Base-by-base conservation (phyloP, 164 flowering plant species). In the Sextonia rubra region DNA sequence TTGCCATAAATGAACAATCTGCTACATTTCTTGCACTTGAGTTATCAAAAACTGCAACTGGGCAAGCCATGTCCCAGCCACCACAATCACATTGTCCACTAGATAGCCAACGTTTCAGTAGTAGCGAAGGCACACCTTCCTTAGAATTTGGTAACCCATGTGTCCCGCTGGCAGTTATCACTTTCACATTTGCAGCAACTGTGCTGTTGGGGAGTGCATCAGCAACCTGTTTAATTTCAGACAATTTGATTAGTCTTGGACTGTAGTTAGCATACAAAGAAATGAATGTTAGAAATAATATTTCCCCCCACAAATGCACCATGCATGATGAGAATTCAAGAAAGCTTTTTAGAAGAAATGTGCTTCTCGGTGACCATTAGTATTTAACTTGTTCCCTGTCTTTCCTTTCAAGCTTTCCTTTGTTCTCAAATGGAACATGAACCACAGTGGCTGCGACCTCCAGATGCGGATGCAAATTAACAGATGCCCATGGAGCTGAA, bases 11-110 rank as follows among this genome's bases (percentile, higher is more conserved):
- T 14, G 72, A 75, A 67, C 71, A 77, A 74, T 82, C 85, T 26
- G 69, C 80, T 20, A 68, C 58, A 73, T 78, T 71, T 20, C 66
- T 71, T 63, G 52, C 71, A 70, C 69, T 52, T 0, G 82, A 75
- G 79, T 81, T 84, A 64, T 80, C 82, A 68, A 89, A 83, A 69
- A 91, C 86, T 20, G 75, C 56, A 32, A 95, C 83, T 29, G 97
- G 97, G 64, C 98, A 95, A 14, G 83, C 90, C 92, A 91, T 88
- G 79, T 93, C 99, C 99, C 99, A 95, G 12, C 99, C 99, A 65
- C 99, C 98, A 80, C 99, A 95, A 68, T 95, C 99, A 69, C 99
- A 95, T 25, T 88, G 85, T 81, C 99, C 99, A 70, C 91, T 93
- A n/a, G 79, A 80, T 74, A 92, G 88, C 99, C 98, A 93, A 30